Conservation (phyloP, 768 basidiomycete species). For the Macrolepiota albuminosa region DNA sequence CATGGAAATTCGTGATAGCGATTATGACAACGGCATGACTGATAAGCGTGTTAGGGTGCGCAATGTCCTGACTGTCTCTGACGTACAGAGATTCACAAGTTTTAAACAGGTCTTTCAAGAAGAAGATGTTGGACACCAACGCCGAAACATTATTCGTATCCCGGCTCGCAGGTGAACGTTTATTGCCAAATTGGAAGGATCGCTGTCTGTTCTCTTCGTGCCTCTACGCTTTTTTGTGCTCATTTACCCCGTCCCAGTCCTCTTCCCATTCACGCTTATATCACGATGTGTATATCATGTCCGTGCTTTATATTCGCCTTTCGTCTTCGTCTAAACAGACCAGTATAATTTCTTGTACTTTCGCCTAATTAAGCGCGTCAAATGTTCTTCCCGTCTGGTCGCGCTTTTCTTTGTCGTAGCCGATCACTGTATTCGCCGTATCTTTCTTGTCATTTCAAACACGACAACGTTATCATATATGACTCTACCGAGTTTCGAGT, state of each 20-base stretch:
- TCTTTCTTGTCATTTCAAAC: not conserved
- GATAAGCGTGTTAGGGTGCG: slow-evolving; percentile 39
- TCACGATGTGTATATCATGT: not conserved
- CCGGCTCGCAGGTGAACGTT: slow-evolving; percentile 9
- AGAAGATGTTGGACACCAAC: slow-evolving; percentile 10
- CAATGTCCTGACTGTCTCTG: not conserved
- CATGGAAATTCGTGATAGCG: slow-evolving; percentile 17
- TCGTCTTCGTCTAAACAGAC: slow-evolving; percentile 8
- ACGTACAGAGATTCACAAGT: not conserved
- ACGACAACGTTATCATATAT: not conserved
- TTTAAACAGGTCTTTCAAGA: slow-evolving; percentile 10
- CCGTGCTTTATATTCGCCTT: slow-evolving; percentile 4
- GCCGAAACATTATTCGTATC: slow-evolving; percentile 13
- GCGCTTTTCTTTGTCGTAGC: not conserved
- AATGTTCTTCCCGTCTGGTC: not conserved
- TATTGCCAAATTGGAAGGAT: slow-evolving; percentile 3
- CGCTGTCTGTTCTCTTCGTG: not conserved
- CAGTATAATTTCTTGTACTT: slow-evolving; percentile 7
- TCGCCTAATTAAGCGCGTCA: slow-evolving; percentile 6
- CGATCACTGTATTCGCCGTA: not conserved
- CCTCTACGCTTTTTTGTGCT: not conserved
- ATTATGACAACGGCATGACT: slow-evolving; percentile 4
- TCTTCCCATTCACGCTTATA: not conserved
- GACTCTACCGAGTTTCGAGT: not conserved
- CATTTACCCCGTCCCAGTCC: not conserved